Percentiles rank a stretch among this genome's conserved stretches.
Conservation (phyloP, 1,284 basidiomycete species). For the Testicularia cyperi region DNA sequence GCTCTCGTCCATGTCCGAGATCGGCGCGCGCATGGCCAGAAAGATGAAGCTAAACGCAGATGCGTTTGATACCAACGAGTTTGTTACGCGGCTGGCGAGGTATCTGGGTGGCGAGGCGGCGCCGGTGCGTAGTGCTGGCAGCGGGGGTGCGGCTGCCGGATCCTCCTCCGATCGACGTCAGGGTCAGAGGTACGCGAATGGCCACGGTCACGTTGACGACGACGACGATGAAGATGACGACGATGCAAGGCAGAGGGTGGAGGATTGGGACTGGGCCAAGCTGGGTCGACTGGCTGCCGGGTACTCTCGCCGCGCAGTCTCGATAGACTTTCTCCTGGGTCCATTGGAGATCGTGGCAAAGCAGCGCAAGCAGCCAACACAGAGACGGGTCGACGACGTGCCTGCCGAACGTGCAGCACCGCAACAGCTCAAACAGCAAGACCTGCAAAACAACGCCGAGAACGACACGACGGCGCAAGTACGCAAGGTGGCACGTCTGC, state of each 20-base stretch:
- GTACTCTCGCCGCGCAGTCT: slow-evolving; percentile 38
- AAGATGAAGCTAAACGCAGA: slow-evolving; percentile 48
- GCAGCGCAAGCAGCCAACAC: slow-evolving; percentile 10
- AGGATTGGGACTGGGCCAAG: slow-evolving; percentile 49
- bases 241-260: slow-evolving; percentile 18
- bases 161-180: no score
- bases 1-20: slow-evolving; percentile 46
- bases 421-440: slow-evolving; percentile 30
- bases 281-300: slow-evolving; percentile 33
- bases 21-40: slow-evolving; percentile 49
- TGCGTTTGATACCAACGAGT: slow-evolving; percentile 55
- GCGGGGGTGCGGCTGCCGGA: not conserved
- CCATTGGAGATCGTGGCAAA: slow-evolving; percentile 45
- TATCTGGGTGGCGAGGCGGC: slow-evolving; percentile 38
- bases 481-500: slow-evolving; percentile 61
- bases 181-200: not conserved
- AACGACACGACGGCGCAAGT: slow-evolving; percentile 51
- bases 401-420: slow-evolving; percentile 22
- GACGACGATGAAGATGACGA: slow-evolving; percentile 6
- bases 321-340: slow-evolving; percentile 53
- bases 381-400: slow-evolving; percentile 6
- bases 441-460: slow-evolving; percentile 40
- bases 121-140: slow-evolving; percentile 1
- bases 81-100: slow-evolving; percentile 32
- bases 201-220: not conserved